Percentiles rank a stretch among this genome's conserved stretches.
Conservation (phyloP, 495 filamentous ascomycete species). For the Penicillium canescens region DNA sequence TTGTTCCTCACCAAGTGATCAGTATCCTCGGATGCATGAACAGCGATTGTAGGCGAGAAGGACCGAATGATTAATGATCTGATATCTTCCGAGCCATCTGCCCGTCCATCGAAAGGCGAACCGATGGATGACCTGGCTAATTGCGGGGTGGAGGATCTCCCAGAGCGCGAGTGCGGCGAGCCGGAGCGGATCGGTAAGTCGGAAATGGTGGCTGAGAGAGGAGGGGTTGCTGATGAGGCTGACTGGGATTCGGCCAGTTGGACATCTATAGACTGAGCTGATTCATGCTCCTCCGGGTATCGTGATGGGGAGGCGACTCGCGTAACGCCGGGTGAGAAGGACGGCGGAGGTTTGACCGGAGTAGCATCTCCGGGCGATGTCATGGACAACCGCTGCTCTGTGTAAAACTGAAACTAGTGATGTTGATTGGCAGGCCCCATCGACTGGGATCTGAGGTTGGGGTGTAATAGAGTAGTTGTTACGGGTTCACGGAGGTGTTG, state of each 20-base stretch:
- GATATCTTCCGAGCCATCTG: conserved; percentile 60
- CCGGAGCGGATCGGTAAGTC: conserved; percentile 41
- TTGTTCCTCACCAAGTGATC: conserved; percentile 80
- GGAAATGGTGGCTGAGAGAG: conserved; percentile 33
- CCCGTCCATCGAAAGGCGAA: conserved; percentile 47
- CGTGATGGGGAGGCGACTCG: conserved; percentile 54
- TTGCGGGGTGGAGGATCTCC: conserved; percentile 60
- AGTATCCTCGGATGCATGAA: conserved; percentile 81
- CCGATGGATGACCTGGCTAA: conserved; percentile 58
- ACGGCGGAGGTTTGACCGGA: conserved; percentile 61
- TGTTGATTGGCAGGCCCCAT: conserved; percentile 34
- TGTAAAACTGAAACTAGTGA: conserved; percentile 14
- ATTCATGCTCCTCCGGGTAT: conserved; percentile 41
- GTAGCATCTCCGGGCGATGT: conserved; percentile 62
- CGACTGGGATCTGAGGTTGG: conserved; percentile 20
- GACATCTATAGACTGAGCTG: conserved; percentile 43
- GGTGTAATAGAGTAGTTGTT: conserved; percentile 14
- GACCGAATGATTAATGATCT: conserved; percentile 75
- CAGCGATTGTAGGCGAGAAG: conserved; percentile 83
- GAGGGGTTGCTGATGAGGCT: conserved; percentile 49
- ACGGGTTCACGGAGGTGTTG: conserved; percentile 19
- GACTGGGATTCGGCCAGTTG: conserved; percentile 52
- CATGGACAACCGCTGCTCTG: conserved; percentile 52
- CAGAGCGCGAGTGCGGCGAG: conserved; percentile 59
- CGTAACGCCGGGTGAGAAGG: conserved; percentile 53